Base-by-base conservation (phyloP, 768 basidiomycete species). In the Boletus coccyginus region DNA sequence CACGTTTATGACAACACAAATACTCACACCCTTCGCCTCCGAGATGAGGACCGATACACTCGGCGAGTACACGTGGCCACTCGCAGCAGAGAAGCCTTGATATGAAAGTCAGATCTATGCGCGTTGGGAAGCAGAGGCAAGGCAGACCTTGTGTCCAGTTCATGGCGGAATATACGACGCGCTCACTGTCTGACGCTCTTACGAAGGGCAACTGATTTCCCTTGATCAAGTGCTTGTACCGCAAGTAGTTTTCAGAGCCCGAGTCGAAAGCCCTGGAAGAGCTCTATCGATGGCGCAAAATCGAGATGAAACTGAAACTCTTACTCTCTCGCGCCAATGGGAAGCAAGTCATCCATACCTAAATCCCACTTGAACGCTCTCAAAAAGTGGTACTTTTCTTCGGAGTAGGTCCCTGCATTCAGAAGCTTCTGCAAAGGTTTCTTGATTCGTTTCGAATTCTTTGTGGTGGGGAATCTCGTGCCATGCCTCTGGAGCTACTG, bases 401-500 rank as follows among this genome's bases (percentile, higher is more conserved):
- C 80, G 0, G 67, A 69, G 64, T 78, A 84, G 3, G 70, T 61
- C 0, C 70, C 63, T 9, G 77, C 86, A 0, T 75, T 63, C 55
- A 81, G 66, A 1, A 93, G 73, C 58, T 87, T 88, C 7, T 65
- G 56, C 10, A 94, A 62, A 0, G 86, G 78, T 5, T 65, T 57
- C 17, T 69, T 58, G 10, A 88, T 88, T 31, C 58, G 53, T 11
- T 63, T 60, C 2, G 77, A 67, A 12, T 81, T 77, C 2, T 77
- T 75, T 0, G 65, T 60, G 0, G 90, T 92, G 0, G 92, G 92
- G 62, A 78, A 92, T 35, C 92, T 82, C 1, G 89, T 83, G 3
- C 90, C 91, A 64, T 94, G 92, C 11, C 92, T 78, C 71, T 92
- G 87, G 10, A 94, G 74, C 90, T 92, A 31, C 16, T 35, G 31